phyloP scores from a whole-genome alignment of 257 asterid species.

The Leonotis leonurus region DNA sequence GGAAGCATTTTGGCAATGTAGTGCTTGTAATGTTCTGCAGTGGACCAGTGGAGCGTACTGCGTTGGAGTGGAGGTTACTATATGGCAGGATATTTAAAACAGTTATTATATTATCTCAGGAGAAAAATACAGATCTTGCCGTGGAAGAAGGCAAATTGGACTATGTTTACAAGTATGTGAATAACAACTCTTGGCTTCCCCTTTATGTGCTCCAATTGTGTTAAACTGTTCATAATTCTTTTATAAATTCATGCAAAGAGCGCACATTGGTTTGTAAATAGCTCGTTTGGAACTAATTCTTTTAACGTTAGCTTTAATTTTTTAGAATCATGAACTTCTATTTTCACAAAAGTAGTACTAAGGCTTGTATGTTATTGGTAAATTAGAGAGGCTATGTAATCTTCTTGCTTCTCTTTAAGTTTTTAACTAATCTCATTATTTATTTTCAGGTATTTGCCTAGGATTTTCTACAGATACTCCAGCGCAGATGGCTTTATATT shows the following conservation, averaged over 20 bases:
- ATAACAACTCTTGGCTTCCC: background rate
- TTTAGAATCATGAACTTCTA: background rate
- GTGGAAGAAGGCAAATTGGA: conserved; percentile 78
- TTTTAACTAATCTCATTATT: background rate
- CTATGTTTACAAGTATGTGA: conserved; percentile 71
- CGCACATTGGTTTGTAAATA: background rate
- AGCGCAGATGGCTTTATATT: conserved; percentile 92
- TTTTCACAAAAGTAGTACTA: background rate
- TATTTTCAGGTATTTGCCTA: conserved; percentile 61
- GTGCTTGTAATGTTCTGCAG: conserved; percentile 85
- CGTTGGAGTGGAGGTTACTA: conserved; percentile 93
- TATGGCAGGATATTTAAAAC: conserved; percentile 98
- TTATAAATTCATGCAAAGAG: background rate
- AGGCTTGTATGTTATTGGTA: no score
- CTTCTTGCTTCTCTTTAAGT: background rate
- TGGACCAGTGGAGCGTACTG: conserved; percentile 94
- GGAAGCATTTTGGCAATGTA: conserved; percentile 85
- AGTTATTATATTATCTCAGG: conserved; percentile 64
- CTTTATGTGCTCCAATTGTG: background rate
- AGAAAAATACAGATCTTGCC: conserved; percentile 77
- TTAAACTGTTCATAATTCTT: no score
- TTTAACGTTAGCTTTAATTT: background rate
- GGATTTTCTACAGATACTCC: conserved; percentile 49
- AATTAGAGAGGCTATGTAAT: background rate
- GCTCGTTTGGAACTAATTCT: background rate